These are phyloP conservation scores for Fusarium pseudonygamai DNA, from an alignment of 2,329 filamentous ascomycete species.

Conservation along the genomic window DNA sequence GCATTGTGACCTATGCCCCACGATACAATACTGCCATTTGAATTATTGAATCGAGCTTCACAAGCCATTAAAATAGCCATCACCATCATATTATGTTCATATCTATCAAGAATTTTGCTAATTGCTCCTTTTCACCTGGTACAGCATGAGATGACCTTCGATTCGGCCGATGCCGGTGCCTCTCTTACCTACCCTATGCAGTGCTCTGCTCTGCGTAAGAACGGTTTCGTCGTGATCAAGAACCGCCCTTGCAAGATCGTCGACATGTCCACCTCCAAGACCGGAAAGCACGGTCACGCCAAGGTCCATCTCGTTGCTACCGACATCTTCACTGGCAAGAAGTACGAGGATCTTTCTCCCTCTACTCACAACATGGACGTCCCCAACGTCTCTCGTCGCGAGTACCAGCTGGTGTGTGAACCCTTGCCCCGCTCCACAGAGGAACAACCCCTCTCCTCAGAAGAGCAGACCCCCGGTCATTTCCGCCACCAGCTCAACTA, in stretches of 20 bases:
- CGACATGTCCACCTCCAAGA: constrained; percentile 99
- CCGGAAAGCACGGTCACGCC: constrained; percentile 99
- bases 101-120: constrained; percentile 26
- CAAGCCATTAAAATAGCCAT: constrained; percentile 15
- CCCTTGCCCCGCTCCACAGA: constrained; percentile 40
- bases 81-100: not conserved
- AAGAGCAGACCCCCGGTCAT: constrained; percentile 17
- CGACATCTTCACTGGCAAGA: constrained; percentile 99
- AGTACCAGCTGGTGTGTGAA: constrained; percentile 90
- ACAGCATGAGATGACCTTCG: constrained; percentile 80
- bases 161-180: constrained; percentile 94
- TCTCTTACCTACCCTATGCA: constrained; percentile 97
- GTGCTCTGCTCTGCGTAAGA: constrained; percentile 99
- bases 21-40: constrained; percentile 40
- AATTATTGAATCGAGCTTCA: constrained; percentile 26
- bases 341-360: constrained; percentile 98
- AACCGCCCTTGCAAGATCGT: constrained; percentile 99
- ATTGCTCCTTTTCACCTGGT: constrained; percentile 29
- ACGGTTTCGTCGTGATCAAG: constrained; percentile 99
- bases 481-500: constrained; percentile 18
- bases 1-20: constrained; percentile 55
- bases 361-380: constrained; percentile 99
- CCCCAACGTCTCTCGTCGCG: constrained; percentile 87
- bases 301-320: constrained; percentile 98
- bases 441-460: constrained; percentile 29